These are phyloP conservation scores for Meira nashicola DNA, from an alignment of 1,284 basidiomycete genomes.

Conservation along the genomic window DNA sequence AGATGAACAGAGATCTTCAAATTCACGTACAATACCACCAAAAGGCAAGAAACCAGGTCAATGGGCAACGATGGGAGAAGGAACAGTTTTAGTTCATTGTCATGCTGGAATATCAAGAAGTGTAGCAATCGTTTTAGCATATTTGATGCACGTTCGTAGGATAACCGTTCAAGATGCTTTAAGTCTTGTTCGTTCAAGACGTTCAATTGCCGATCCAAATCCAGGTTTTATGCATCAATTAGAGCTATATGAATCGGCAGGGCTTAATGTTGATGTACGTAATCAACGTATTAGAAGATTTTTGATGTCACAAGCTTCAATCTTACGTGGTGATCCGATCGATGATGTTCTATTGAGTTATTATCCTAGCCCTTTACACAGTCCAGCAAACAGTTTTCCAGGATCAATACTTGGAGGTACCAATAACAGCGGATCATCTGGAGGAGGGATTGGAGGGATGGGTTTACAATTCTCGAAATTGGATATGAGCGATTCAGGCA, in stretches of 20 bases:
- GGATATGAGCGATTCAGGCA: not conserved
- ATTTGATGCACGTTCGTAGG: slow-evolving; percentile 49
- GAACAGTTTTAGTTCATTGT: slow-evolving; percentile 54
- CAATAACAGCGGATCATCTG: not conserved
- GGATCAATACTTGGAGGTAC: not conserved
- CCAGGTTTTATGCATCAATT: slow-evolving; percentile 53
- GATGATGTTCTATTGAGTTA: slow-evolving; percentile 52
- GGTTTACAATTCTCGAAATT: not conserved
- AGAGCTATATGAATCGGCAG: slow-evolving; percentile 51
- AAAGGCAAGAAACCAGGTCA: slow-evolving; percentile 21
- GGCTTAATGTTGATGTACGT: slow-evolving; percentile 51
- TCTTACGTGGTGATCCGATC: slow-evolving; percentile 33
- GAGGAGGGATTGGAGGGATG: too few relatives aligned
- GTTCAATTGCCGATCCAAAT: slow-evolving; percentile 48
- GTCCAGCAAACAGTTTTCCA: slow-evolving; percentile 10
- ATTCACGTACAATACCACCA: not conserved
- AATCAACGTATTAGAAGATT: slow-evolving; percentile 51
- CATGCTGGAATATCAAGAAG: slow-evolving; percentile 54
- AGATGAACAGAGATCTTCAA: not conserved
- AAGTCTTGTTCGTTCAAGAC: slow-evolving; percentile 33
- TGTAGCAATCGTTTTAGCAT: slow-evolving; percentile 51
- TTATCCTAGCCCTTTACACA: slow-evolving; percentile 49
- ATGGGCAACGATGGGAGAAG: slow-evolving; percentile 31
- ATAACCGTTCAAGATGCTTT: slow-evolving; percentile 49
- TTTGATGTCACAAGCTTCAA: slow-evolving; percentile 52